A percentile compares a stretch with the other conserved stretches of the same genome.
These are phyloP conservation scores for Laetiporus sulphureus DNA, from an alignment of 1,284 basidiomycete species.

Conservation along the genomic window DNA sequence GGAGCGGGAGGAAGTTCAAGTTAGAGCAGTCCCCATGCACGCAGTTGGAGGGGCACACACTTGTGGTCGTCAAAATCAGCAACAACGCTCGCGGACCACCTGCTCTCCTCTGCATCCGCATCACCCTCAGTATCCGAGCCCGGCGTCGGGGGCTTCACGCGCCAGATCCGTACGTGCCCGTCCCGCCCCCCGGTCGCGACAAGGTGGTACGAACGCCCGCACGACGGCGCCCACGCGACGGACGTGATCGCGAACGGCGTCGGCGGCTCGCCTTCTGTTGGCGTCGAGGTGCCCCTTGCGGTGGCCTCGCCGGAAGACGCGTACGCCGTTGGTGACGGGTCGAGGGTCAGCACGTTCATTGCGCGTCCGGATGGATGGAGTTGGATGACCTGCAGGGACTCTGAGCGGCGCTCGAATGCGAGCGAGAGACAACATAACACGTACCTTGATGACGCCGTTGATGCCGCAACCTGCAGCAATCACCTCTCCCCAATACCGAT, in stretches of 20 bases:
- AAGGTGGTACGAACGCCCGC: constrained; percentile 87
- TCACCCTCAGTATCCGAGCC: constrained; percentile 29
- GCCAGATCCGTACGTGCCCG: constrained; percentile 86
- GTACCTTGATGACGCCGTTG: constrained; percentile 69
- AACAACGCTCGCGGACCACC: constrained; percentile 70
- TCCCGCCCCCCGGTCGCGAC: constrained; percentile 85
- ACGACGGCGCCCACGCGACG: constrained; percentile 87
- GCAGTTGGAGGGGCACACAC: constrained; percentile 29
- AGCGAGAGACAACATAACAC: too few relatives aligned
- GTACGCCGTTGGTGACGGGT: constrained; percentile 24
- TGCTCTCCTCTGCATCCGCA: constrained; percentile 37
- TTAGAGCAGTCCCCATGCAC: neutral
- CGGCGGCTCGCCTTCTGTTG: constrained; percentile 27
- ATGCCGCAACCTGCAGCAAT: constrained; percentile 73
- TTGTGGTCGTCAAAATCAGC: constrained; percentile 85
- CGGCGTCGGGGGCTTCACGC: constrained; percentile 47
- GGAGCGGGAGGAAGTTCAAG: neutral
- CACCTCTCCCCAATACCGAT: constrained; percentile 88
- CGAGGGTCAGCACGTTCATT: constrained; percentile 26
- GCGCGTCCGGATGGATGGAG: constrained; percentile 45
- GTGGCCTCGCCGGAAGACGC: constrained; percentile 29
- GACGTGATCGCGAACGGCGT: constrained; percentile 63
- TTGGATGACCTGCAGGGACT: constrained; percentile 46
- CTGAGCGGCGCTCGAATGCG: too few relatives aligned
- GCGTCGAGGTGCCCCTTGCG: constrained; percentile 13